Evolutionary conservation across 2,329 filamentous ascomycete species (phyloP), one percentile per base, ranked within the genome.

Genomic region (Exophiala bonariae): DNA sequence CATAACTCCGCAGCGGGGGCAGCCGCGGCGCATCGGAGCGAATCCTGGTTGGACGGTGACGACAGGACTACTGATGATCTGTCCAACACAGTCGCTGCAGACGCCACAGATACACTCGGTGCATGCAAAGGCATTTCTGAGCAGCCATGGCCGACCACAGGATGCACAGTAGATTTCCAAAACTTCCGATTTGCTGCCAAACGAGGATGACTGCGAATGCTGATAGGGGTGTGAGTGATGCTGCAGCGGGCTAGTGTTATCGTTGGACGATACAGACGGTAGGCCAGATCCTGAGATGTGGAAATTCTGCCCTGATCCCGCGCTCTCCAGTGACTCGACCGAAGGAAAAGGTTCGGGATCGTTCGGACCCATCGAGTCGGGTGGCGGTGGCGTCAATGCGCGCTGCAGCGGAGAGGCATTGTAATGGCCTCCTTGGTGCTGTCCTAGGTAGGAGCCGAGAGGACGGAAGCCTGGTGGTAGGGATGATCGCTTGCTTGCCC

Each of bases 51-150:
- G 59, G 49, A 57, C 58, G 23, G 55, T 58, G 13, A 65, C 59
- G 1, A 69, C 64, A 16, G 70, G 68, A 49, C 69, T 70, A 52
- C 65, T 63, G 41, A 72, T 67, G 56, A 73, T 71, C 63, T 69
- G 64, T 44, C 63, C 62, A 48, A 96, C 89, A 61, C 92, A 97
- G 49, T 89, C 83, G 55, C 85, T 82, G 67, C 93, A 97, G 40
- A 97, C 79, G 13, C 91, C 92, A 65, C 89, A 95, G 55, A 97
- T 95, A 66, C 93, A 97, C 67, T 96, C 91, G 1, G 91, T 96
- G 66, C 92, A 97, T 17, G 92, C 92, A 63, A 90, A 96, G 26
- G 89, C 93, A 61, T 92, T 87, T 61, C 83, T 85, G 19, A 97
- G 73, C 9, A 85, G 73, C 41, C 86, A 91, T 14, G 90, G 76